Evolutionary conservation across 176 grass and related monocot species (phyloP), one percentile per base, ranked within the genome.

Genomic region (Ampelocalamus luodianensis): DNA sequence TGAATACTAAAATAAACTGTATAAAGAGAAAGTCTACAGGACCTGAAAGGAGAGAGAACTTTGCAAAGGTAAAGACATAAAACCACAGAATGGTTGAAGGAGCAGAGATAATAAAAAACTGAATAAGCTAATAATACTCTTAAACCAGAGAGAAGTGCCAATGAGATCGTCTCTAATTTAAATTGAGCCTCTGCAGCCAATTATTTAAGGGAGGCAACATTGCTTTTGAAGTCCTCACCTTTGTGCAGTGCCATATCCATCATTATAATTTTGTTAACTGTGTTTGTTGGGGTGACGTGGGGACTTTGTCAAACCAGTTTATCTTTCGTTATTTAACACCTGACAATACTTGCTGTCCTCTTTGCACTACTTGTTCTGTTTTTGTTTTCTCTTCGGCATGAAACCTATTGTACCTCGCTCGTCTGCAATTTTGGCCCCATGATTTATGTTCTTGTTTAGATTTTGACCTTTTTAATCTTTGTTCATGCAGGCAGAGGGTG

Each of bases 401-500:
- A 40, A 83, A 32, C 24, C 1, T 50, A 4, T 54, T 82, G 37
- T 73, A 22, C 38, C 17, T 83, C 37, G 22, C 29, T 23, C 37
- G 40, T 23, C 23, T 55, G 7, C 34, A 36, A 42, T 9, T 43
- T 54, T 65, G 26, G 6, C 45, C 36, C 23, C 20, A 14, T 8
- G 11, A 60, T 70, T 24, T 79, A 42, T 74, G 45, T 68, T 77
- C 12, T 10, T 50, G 60, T 78, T 46, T 51, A 16, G 51, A 44
- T 54, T 44, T 79, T 67, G 79, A 85, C 51, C 38, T 24, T 63
- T 87, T 84, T 22, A 51, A 53, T 71, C 8, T 73, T 9, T 82
- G 65, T 80, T 79, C 77, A 39, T 68, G 76, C 81, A 97, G 95
- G 95, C 95, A 81, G 95, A 97, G 83, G 82, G 90, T 85, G 95